Conservation (phyloP, 169 alveolate genomes). For the Plasmodium fragile region DNA sequence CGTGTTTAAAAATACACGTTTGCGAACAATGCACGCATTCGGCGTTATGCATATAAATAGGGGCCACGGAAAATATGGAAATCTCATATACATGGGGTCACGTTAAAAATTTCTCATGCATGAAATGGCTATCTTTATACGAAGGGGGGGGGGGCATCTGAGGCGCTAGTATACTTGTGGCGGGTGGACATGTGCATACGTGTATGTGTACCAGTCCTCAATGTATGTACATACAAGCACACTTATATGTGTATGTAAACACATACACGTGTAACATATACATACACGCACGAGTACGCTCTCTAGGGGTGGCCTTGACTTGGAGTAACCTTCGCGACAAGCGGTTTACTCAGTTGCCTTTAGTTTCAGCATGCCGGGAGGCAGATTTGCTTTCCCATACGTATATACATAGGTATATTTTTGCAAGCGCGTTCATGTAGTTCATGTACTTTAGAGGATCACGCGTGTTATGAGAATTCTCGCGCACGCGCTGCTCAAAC, state of each 20-base stretch:
- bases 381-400: not conserved
- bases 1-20: not conserved
- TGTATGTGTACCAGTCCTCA: not conserved
- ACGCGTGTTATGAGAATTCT: not conserved
- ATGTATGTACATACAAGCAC: not conserved
- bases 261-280: not conserved
- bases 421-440: no score
- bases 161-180: not conserved
- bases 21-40: not conserved
- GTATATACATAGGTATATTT: not conserved
- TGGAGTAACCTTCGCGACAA: not conserved
- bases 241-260: not conserved
- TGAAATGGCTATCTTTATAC: not conserved
- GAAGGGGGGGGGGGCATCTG: no score
- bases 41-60: not conserved
- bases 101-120: not conserved
- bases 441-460: no score
- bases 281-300: not conserved
- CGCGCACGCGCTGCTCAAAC: not conserved
- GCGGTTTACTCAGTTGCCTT: not conserved
- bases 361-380: not conserved
- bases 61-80: not conserved
- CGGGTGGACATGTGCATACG: not conserved
- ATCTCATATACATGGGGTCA: not conserved
- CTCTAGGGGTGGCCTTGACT: not conserved